Evolutionary conservation across 2,329 filamentous ascomycete species (phyloP).

Genomic region (Orbilia quercus): DNA sequence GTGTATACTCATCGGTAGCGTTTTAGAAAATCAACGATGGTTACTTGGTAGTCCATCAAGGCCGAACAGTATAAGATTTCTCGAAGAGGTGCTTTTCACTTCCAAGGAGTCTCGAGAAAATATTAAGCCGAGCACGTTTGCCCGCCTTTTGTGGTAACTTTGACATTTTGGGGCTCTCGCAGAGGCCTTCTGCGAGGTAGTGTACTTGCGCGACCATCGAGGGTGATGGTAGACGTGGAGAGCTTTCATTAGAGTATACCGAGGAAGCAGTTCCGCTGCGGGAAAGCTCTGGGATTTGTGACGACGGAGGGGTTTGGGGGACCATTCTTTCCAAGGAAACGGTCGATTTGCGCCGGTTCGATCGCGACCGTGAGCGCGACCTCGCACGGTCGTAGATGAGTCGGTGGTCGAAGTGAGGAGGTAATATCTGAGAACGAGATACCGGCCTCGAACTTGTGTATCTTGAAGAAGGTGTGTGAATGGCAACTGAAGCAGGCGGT

Average conservation of each 20-base stretch:
- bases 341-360: conserved; percentile 30
- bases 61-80: conserved; percentile 3
- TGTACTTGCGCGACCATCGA: conserved; percentile 42
- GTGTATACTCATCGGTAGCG: too few species aligned
- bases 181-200: conserved; percentile 21
- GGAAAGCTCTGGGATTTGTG: conserved; percentile 58
- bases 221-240: conserved; percentile 57
- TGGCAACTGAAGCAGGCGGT: not conserved
- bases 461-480: not conserved
- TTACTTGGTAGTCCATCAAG: not conserved
- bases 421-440: conserved; percentile 32
- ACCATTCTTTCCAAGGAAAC: conserved; percentile 41
- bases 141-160: conserved; percentile 34
- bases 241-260: conserved; percentile 59
- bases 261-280: conserved; percentile 58
- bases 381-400: conserved; percentile 15
- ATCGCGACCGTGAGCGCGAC: conserved; percentile 27
- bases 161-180: conserved; percentile 36
- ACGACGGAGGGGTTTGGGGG: conserved; percentile 58
- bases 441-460: conserved; percentile 10
- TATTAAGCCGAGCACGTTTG: conserved; percentile 35
- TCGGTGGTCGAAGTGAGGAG: conserved; percentile 11
- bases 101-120: conserved; percentile 41
- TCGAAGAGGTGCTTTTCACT: conserved; percentile 20
- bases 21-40: not conserved